Evolutionary conservation across 2,329 filamentous ascomycete genomes (phyloP).

Genomic region (Penicillium expansum): DNA sequence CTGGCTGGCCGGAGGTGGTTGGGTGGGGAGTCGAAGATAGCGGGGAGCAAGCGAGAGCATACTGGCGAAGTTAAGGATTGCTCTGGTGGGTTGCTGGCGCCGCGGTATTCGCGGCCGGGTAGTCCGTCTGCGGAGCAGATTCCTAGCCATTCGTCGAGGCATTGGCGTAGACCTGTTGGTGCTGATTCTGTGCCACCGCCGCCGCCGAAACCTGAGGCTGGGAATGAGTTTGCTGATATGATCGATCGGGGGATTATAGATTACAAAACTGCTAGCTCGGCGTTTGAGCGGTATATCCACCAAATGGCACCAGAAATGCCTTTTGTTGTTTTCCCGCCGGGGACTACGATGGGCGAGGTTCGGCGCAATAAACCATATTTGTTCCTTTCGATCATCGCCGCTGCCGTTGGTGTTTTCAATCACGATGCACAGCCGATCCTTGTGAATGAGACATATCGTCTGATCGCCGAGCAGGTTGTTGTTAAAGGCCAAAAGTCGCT

Average conservation of each 20-base stretch:
- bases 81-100: constrained; percentile 13
- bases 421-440: constrained; percentile 61
- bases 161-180: constrained; percentile 24
- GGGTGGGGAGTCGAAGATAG: constrained; percentile 11
- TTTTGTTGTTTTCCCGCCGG: constrained; percentile 56
- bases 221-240: constrained; percentile 44
- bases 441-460: constrained; percentile 66
- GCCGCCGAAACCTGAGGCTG: constrained; percentile 14
- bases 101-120: constrained; percentile 24
- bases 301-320: constrained; percentile 57
- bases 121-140: constrained; percentile 24
- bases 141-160: constrained; percentile 14
- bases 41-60: constrained; percentile 33
- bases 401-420: constrained; percentile 52
- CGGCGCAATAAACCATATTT: constrained; percentile 59
- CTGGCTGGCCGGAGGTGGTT: constrained; percentile 32
- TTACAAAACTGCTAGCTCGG: constrained; percentile 50
- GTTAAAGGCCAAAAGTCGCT: constrained; percentile 75
- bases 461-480: constrained; percentile 71
- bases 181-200: constrained; percentile 16
- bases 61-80: constrained; percentile 31
- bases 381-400: constrained; percentile 57
- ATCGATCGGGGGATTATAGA: constrained; percentile 53
- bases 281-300: constrained; percentile 58
- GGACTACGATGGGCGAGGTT: constrained; percentile 53